Base-by-base conservation (phyloP, 352 stramenopile species). In the Phytophthora sp. region DNA sequence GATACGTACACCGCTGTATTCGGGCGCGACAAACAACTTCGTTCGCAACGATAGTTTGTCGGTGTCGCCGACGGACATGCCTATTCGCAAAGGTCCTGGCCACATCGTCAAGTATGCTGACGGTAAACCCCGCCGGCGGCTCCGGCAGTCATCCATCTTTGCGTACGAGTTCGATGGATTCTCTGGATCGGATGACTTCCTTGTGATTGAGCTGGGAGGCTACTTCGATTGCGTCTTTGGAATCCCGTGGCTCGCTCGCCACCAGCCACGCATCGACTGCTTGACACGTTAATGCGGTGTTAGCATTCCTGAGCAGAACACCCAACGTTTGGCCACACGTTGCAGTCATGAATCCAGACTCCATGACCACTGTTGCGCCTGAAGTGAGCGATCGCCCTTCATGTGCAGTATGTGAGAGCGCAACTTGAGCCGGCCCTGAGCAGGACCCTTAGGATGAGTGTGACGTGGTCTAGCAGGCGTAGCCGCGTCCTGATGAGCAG, bases 201-300 rank as follows among this genome's bases (percentile, higher is more conserved):
- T 70, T 9, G 57, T 82, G 7, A 69, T 79, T n/a, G 61, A 82
- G 2, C 29, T 77, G 21, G 41, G 44, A 9, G 54, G 55, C 1
- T 54, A 44, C 7, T 76, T 68, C 23, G 57, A 77, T 23, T 74
- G 57, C 27, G 67, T 82, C 41, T 65, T 79, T 16, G 66, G 66
- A 0, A 71, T 79, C 39, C 46, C 56, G 20, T 77, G 69, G 60
- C 41, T 77, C 1, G 47, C 49, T n/a, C 44, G 53, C 11, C 72
- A 77, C 24, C 63, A 58, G n/a, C 68, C 54, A 5, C 3, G 57
- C 5, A 62, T 77, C 20, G 47, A 64, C 36, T 72, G 53, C 57
- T 24, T 72, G 12, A 49, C 52, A 33, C 7, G 53, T 62, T 13
- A 66, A 68, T 23, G 50, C 50, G 16, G n/a, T n/a, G n/a, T n/a